Conservation (phyloP, 805 yeast species). For the Hanseniaspora valbyensis region DNA sequence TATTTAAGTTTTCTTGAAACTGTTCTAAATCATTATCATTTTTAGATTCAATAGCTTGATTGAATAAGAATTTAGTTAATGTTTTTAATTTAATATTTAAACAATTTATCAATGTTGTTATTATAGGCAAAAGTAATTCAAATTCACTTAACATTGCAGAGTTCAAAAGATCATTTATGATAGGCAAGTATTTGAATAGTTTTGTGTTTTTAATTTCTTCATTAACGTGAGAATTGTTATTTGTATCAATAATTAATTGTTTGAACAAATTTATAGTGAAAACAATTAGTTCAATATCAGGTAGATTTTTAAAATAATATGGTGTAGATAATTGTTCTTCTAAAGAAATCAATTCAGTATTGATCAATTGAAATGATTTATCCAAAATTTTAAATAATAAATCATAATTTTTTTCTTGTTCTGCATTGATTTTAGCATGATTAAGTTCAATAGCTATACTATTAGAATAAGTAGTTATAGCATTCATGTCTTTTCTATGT, state of each 20-base stretch:
- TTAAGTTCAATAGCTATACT: constrained; percentile 5
- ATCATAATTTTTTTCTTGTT: constrained; percentile 6
- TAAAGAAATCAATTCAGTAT: constrained; percentile 8
- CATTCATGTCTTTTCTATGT: no score
- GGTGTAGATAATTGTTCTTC: constrained; percentile 11
- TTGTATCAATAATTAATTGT: constrained; percentile 6
- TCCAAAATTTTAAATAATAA: constrained; percentile 13
- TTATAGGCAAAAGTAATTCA: neutral
- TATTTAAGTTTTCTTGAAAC: constrained; percentile 7
- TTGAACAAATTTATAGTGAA: constrained; percentile 6
- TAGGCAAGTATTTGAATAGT: constrained; percentile 11
- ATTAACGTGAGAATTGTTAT: constrained; percentile 1
- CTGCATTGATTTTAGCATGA: constrained; percentile 6
- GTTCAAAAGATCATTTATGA: constrained; percentile 12
- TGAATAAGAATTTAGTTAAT: constrained; percentile 1
- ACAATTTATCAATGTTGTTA: constrained; percentile 1
- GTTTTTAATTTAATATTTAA: neutral
- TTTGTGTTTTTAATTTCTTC: constrained; percentile 9
- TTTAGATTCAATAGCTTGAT: neutral
- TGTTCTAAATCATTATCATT: neutral
- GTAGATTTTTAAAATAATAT: constrained; percentile 11
- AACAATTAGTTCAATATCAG: constrained; percentile 5
- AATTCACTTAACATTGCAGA: neutral
- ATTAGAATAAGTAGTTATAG: neutral
- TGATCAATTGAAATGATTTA: constrained; percentile 14